phyloP scores from a whole-genome alignment of 2,329 filamentous ascomycete genomes.

The Diplodia mutila region DNA sequence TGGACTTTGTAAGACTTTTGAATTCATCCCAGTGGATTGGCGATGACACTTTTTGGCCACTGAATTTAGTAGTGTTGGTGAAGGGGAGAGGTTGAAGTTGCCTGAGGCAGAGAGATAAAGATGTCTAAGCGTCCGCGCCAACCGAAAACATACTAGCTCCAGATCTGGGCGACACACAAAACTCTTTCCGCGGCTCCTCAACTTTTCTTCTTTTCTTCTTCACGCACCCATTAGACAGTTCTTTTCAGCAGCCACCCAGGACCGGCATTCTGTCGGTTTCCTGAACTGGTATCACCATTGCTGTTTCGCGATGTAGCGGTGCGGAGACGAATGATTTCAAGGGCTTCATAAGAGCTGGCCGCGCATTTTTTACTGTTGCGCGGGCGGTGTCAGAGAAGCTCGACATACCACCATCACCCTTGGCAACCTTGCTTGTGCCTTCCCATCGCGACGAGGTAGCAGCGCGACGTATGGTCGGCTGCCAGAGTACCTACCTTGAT shows the following conservation, averaged over 20 bases:
- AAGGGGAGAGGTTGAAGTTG: background rate
- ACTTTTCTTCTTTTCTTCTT: background rate
- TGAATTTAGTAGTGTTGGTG: too few species aligned
- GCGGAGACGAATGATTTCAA: slow-evolving; percentile 15
- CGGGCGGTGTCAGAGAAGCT: slow-evolving; percentile 26
- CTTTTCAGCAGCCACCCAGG: slow-evolving; percentile 25
- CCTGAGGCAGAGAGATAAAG: background rate
- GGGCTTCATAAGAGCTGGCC: slow-evolving; percentile 26
- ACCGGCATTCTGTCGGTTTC: slow-evolving; percentile 22
- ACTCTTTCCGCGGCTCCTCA: background rate
- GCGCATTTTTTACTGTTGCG: slow-evolving; percentile 25
- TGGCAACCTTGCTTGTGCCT: background rate
- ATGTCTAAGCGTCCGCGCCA: background rate
- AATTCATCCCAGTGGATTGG: too few species aligned
- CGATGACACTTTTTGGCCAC: too few species aligned
- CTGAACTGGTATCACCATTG: slow-evolving; percentile 12
- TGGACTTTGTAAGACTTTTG: too few species aligned
- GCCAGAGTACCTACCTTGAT: background rate
- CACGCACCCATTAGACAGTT: slow-evolving; percentile 27
- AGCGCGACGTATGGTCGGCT: background rate
- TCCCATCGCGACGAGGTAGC: background rate
- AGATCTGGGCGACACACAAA: background rate
- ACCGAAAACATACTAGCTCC: background rate
- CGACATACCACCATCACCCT: slow-evolving; percentile 2
- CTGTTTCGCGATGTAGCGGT: slow-evolving; percentile 25